A percentile compares a stretch with the other conserved stretches of the same genome.
These are phyloP conservation scores for Coemansia sp. DNA, from an alignment of 192 early-diverging fungal genomes.

Conservation along the genomic window DNA sequence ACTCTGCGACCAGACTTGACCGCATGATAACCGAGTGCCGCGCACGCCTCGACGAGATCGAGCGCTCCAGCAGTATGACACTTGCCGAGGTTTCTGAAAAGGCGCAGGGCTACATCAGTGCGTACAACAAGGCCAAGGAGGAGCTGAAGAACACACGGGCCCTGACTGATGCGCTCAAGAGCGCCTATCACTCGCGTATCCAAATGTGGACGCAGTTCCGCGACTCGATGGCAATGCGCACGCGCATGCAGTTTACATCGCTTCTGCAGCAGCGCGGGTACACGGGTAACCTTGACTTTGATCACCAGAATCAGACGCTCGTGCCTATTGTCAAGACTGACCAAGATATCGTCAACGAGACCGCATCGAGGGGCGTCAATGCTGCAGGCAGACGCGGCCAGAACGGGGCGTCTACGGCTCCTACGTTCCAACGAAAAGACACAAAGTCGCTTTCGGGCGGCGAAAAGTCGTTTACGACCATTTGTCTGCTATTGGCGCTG, in stretches of 20 bases:
- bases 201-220: conserved; percentile 67
- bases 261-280: conserved; percentile 81
- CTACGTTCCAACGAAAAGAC: conserved; percentile 63
- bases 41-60: conserved; percentile 55
- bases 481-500: conserved; percentile 87
- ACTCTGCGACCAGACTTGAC: conserved; percentile 55
- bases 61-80: conserved; percentile 57
- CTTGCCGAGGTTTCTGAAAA: conserved; percentile 63
- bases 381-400: neutral
- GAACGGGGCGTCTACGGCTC: conserved; percentile 2
- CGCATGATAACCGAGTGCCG: conserved; percentile 57
- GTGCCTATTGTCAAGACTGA: conserved; percentile 61
- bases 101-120: conserved; percentile 45
- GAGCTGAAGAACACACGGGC: conserved; percentile 52
- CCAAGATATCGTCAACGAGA: conserved; percentile 35
- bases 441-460: conserved; percentile 92
- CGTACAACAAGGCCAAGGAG: conserved; percentile 57
- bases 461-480: conserved; percentile 94
- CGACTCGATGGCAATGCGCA: conserved; percentile 69
- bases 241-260: conserved; percentile 69
- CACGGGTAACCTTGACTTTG: conserved; percentile 72
- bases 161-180: conserved; percentile 55
- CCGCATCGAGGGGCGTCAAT: conserved; percentile 1
- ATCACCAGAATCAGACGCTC: conserved; percentile 65
- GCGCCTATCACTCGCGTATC: conserved; percentile 59